Evolutionary conservation across 2,329 filamentous ascomycete genomes (phyloP).

Genomic region (Pseudonectria foliicola): DNA sequence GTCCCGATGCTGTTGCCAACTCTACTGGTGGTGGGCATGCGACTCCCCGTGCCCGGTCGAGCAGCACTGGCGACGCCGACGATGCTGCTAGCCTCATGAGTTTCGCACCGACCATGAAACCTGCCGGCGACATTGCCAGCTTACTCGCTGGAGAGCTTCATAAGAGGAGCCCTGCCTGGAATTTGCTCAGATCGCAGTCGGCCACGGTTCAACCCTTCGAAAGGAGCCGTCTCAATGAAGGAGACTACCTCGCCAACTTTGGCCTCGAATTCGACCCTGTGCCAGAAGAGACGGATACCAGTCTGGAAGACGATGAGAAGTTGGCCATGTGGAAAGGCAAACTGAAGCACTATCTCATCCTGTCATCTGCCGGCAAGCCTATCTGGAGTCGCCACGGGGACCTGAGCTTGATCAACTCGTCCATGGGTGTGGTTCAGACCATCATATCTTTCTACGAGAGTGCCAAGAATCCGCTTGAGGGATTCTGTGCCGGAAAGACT

Average conservation of each 20-base stretch:
- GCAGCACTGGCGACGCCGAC: constrained; percentile 42
- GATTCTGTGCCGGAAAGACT: constrained; percentile 80
- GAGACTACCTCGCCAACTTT: constrained; percentile 60
- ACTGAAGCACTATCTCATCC: constrained; percentile 92
- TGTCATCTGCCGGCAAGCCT: constrained; percentile 93
- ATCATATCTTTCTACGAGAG: constrained; percentile 96
- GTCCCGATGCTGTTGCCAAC: constrained; percentile 28
- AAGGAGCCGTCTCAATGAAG: constrained; percentile 33
- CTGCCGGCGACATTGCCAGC: constrained; percentile 69
- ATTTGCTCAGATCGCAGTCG: constrained; percentile 56
- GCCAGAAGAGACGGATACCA: constrained; percentile 42
- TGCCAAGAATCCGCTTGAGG: constrained; percentile 66
- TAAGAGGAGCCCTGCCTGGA: constrained; percentile 61
- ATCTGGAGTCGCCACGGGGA: constrained; percentile 96
- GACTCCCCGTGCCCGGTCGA: constrained; percentile 28
- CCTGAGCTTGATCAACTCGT: constrained; percentile 80
- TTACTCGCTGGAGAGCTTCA: constrained; percentile 66
- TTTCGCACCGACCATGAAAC: constrained; percentile 55
- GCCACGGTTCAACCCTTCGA: constrained; percentile 56
- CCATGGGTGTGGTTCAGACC: constrained; percentile 91
- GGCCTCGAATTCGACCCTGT: constrained; percentile 71
- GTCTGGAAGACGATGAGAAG: constrained; percentile 47
- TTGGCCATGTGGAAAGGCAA: constrained; percentile 81
- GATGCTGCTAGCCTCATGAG: constrained; percentile 62
- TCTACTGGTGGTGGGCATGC: constrained; percentile 33